Conservation (phyloP, 2,329 filamentous ascomycete species). For the Blumeria hordei region DNA sequence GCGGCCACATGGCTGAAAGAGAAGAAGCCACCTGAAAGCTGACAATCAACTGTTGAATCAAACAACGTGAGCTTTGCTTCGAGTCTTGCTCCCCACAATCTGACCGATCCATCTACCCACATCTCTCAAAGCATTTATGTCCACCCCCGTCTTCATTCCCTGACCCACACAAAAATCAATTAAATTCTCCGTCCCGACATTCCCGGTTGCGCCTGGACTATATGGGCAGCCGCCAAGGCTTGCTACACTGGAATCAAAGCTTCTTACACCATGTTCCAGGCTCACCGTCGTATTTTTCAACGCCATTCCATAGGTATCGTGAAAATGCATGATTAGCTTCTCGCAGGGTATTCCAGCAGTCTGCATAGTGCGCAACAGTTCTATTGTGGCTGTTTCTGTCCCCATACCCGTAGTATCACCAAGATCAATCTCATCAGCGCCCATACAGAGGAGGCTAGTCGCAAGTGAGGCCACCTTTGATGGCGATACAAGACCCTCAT, state of each 20-base stretch:
- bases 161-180: slow-evolving; percentile 55
- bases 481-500: slow-evolving; percentile 39
- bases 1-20: too few relatives aligned
- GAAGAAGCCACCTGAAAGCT: too few relatives aligned
- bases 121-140: slow-evolving; percentile 38
- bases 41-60: background rate
- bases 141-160: slow-evolving; percentile 50
- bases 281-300: slow-evolving; percentile 61
- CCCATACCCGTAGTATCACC: slow-evolving; percentile 86
- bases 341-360: slow-evolving; percentile 43
- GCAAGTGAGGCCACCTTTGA: slow-evolving; percentile 41
- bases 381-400: slow-evolving; percentile 44
- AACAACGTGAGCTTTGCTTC: slow-evolving; percentile 32
- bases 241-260: slow-evolving; percentile 57
- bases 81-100: slow-evolving; percentile 36
- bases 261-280: slow-evolving; percentile 52
- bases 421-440: slow-evolving; percentile 72
- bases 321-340: slow-evolving; percentile 63
- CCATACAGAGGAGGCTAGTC: slow-evolving; percentile 52
- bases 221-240: slow-evolving; percentile 72
- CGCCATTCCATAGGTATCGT: slow-evolving; percentile 72
- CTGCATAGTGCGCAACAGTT: slow-evolving; percentile 37
- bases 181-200: slow-evolving; percentile 65
- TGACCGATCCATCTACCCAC: slow-evolving; percentile 49
- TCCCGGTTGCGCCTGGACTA: slow-evolving; percentile 65